These are phyloP conservation scores for Asterophora parasitica DNA, from an alignment of 768 basidiomycete genomes.

Conservation along the genomic window DNA sequence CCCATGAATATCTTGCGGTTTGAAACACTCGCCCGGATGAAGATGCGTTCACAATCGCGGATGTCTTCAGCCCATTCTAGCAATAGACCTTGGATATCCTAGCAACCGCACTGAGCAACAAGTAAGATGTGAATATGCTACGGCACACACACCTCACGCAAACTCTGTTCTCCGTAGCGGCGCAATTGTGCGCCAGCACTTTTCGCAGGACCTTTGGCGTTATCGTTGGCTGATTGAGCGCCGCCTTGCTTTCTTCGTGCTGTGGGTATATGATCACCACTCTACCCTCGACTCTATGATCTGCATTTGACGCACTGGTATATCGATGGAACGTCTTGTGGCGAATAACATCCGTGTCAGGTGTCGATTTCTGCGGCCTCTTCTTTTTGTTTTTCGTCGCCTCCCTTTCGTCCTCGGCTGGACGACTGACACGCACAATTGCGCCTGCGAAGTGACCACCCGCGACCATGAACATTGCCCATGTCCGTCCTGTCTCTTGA, in stretches of 20 bases:
- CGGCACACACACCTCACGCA: slow-evolving; percentile 67
- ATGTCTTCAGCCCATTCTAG: slow-evolving; percentile 87
- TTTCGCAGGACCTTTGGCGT: slow-evolving; percentile 86
- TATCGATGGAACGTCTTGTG: slow-evolving; percentile 99
- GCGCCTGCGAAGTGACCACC: slow-evolving; percentile 98
- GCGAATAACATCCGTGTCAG: slow-evolving; percentile 74
- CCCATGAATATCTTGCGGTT: slow-evolving; percentile 89
- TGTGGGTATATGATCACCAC: slow-evolving; percentile 27
- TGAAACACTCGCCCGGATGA: slow-evolving; percentile 83
- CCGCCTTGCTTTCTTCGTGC: slow-evolving; percentile 98
- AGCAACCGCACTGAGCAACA: neutral
- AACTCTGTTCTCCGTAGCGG: slow-evolving; percentile 90
- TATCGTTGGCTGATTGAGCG: slow-evolving; percentile 87
- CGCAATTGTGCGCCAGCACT: slow-evolving; percentile 92
- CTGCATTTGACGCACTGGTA: slow-evolving; percentile 64
- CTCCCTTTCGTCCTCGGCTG: slow-evolving; percentile 40
- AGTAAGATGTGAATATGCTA: neutral
- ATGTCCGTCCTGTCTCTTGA: slow-evolving; percentile 58
- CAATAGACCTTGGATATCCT: slow-evolving; percentile 88
- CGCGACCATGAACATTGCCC: slow-evolving; percentile 96
- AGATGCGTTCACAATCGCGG: slow-evolving; percentile 81
- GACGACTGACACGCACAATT: slow-evolving; percentile 64
- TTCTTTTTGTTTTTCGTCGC: slow-evolving; percentile 41
- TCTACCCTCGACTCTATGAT: neutral
- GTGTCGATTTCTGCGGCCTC: slow-evolving; percentile 61